Conservation (phyloP, 495 filamentous ascomycete genomes). For the Friedmanniomyces simplex region DNA sequence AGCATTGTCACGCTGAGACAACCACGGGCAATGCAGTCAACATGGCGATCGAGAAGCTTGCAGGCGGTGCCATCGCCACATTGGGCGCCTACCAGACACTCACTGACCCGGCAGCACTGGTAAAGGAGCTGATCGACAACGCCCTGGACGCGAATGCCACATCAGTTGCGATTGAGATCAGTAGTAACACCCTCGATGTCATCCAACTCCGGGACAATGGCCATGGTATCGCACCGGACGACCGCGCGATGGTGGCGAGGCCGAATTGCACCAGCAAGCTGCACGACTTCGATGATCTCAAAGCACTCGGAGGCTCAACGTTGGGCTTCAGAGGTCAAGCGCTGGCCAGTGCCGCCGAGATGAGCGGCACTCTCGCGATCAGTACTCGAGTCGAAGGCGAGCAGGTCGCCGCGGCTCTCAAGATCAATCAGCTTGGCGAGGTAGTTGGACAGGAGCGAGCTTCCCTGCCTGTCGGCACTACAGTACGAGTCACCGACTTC, state of each 20-base stretch:
- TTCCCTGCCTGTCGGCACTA: slow-evolving; percentile 59
- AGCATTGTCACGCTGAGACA: no score
- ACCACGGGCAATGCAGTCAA: slow-evolving; percentile 9
- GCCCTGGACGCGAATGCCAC: slow-evolving; percentile 73
- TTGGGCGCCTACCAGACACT: slow-evolving; percentile 67
- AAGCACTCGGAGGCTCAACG: slow-evolving; percentile 48
- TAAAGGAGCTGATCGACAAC: slow-evolving; percentile 92
- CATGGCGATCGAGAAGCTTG: slow-evolving; percentile 60
- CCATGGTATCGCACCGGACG: slow-evolving; percentile 59
- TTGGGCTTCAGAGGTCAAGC: slow-evolving; percentile 87
- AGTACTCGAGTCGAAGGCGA: slow-evolving; percentile 65
- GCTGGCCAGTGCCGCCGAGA: slow-evolving; percentile 62
- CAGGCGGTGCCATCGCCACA: slow-evolving; percentile 49
- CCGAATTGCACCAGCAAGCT: slow-evolving; percentile 83
- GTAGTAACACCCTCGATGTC: slow-evolving; percentile 61
- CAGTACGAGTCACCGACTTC: slow-evolving; percentile 56
- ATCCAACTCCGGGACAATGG: slow-evolving; percentile 88
- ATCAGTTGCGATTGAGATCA: slow-evolving; percentile 60
- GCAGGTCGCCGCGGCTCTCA: slow-evolving; percentile 46
- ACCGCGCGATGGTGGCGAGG: slow-evolving; percentile 56
- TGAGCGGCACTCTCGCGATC: slow-evolving; percentile 53
- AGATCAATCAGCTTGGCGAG: slow-evolving; percentile 43
- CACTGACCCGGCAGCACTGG: slow-evolving; percentile 56
- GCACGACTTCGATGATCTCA: slow-evolving; percentile 59
- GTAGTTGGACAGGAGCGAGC: slow-evolving; percentile 23